Evolutionary conservation across 257 asterid species (phyloP).

Genomic region (Przewalskia tangutica): DNA sequence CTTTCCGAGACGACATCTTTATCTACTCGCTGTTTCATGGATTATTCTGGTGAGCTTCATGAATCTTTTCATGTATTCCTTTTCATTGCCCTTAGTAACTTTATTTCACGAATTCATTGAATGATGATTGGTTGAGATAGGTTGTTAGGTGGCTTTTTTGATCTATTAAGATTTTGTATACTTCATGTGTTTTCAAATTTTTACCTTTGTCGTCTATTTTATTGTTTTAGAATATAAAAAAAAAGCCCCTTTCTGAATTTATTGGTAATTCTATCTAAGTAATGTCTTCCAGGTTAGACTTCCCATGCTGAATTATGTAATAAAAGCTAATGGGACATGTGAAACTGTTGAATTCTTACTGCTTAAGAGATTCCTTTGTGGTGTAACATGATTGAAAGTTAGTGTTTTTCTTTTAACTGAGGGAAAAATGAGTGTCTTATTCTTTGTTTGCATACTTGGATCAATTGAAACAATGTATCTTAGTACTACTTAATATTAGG

Average conservation of each 20-base stretch:
- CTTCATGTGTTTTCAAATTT: neutral
- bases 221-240: neutral
- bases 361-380: neutral
- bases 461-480: neutral
- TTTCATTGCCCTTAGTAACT: neutral
- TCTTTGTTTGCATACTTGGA: neutral
- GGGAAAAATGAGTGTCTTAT: neutral
- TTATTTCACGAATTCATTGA: neutral
- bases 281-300: neutral
- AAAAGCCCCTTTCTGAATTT: neutral
- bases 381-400: neutral
- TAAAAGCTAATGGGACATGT: neutral
- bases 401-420: neutral
- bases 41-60: conserved; percentile 37
- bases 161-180: neutral
- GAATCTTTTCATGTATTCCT: neutral
- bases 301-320: neutral
- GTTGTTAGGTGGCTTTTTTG: neutral
- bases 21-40: conserved; percentile 72
- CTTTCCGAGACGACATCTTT: conserved; percentile 69
- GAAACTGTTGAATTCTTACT: neutral
- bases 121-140: neutral
- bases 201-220: neutral
- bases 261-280: neutral
- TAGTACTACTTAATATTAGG: neutral